These are phyloP conservation scores for Suillus luteus DNA, from an alignment of 768 basidiomycete genomes.

Conservation along the genomic window DNA sequence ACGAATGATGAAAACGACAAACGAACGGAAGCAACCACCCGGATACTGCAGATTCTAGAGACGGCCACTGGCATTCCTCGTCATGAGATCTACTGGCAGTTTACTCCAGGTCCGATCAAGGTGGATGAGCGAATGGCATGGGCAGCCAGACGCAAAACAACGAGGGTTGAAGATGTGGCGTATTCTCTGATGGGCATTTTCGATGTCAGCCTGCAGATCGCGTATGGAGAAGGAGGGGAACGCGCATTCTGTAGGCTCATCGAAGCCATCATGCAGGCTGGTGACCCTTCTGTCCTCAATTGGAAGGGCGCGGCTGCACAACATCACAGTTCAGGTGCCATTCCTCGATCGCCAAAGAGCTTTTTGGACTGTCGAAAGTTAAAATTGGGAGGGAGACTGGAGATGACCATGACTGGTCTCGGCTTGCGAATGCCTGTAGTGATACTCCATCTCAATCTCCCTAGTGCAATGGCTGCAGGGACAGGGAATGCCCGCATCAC, in stretches of 20 bases:
- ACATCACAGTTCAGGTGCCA: not conserved
- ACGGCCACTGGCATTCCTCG: not conserved
- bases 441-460: not conserved
- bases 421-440: not conserved
- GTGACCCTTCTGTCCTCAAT: constrained; percentile 10
- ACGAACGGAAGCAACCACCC: not conserved
- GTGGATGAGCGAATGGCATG: constrained; percentile 15
- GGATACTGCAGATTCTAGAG: not conserved
- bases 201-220: constrained; percentile 16
- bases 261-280: constrained; percentile 13
- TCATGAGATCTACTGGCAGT: not conserved
- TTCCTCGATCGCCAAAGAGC: not conserved
- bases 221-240: constrained; percentile 21
- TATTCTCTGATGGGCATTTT: constrained; percentile 23
- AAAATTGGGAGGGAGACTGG: not conserved
- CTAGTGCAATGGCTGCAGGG: not conserved
- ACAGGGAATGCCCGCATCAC: not conserved
- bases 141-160: constrained; percentile 21
- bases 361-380: not conserved
- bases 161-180: constrained; percentile 18
- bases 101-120: not conserved
- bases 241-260: constrained; percentile 15
- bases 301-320: constrained; percentile 5
- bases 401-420: not conserved
- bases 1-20: not conserved